A percentile compares a stretch with the other conserved stretches of the same genome.
Conservation (phyloP, 805 yeast genomes). For the Saccharomyces jurei region DNA sequence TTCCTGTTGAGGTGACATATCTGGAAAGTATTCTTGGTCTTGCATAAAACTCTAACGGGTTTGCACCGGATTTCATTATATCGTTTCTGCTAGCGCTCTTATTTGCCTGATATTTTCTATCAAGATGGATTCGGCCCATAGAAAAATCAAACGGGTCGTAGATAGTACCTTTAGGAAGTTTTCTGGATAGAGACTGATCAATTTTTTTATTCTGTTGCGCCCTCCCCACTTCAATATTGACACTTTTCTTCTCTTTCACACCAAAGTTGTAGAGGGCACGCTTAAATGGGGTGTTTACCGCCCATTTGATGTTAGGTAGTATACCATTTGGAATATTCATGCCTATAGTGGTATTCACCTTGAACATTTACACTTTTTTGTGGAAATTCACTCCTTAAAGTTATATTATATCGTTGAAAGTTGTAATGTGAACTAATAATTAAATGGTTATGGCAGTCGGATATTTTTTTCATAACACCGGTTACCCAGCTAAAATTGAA, state of each 20-base stretch:
- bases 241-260: neutral
- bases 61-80: constrained; percentile 44
- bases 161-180: constrained; percentile 43
- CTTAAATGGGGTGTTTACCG: neutral
- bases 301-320: neutral
- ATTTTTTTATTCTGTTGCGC: constrained; percentile 18
- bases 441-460: neutral
- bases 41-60: constrained; percentile 64
- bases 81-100: constrained; percentile 18
- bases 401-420: neutral
- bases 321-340: neutral
- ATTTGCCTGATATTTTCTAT: constrained; percentile 31
- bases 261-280: neutral
- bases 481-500: neutral
- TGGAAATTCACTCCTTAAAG: neutral
- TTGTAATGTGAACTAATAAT: neutral
- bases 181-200: constrained; percentile 36
- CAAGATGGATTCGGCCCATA: constrained; percentile 46
- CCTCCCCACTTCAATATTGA: constrained; percentile 5
- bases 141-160: constrained; percentile 83
- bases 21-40: constrained; percentile 62
- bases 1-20: constrained; percentile 65
- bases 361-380: neutral
- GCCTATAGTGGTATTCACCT: neutral
- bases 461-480: neutral